Conservation (phyloP, 371 early-diverging fungal species). For the Mucor indicus region DNA sequence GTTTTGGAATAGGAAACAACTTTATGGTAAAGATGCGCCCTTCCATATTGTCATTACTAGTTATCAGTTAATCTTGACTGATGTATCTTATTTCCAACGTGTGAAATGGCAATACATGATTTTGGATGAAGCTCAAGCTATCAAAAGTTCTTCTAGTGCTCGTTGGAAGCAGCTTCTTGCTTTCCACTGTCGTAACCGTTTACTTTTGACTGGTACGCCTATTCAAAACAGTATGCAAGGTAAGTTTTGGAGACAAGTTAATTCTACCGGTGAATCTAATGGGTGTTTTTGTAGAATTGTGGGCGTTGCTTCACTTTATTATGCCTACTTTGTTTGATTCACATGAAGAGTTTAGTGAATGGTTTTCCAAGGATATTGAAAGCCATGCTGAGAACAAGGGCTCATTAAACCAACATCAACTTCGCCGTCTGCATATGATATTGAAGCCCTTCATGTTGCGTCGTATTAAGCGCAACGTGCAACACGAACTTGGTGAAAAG, state of each 20-base stretch:
- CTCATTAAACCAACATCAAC: slow-evolving; percentile 84
- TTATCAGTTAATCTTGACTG: slow-evolving; percentile 91
- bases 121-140: slow-evolving; percentile 98
- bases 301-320: slow-evolving; percentile 97
- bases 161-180: slow-evolving; percentile 95
- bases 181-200: slow-evolving; percentile 90
- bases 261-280: too few species aligned
- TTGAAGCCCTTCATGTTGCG: slow-evolving; percentile 99
- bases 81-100: slow-evolving; percentile 83
- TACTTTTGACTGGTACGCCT: slow-evolving; percentile 95
- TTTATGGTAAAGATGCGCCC: slow-evolving; percentile 77
- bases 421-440: slow-evolving; percentile 92
- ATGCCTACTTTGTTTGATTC: slow-evolving; percentile 98
- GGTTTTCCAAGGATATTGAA: slow-evolving; percentile 96
- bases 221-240: slow-evolving; percentile 95
- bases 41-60: slow-evolving; percentile 94
- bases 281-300: slow-evolving; percentile 55
- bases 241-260: too few species aligned
- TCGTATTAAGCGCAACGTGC: slow-evolving; percentile 95
- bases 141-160: slow-evolving; percentile 87
- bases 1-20: slow-evolving; percentile 78
- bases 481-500: slow-evolving; percentile 93
- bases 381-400: slow-evolving; percentile 86
- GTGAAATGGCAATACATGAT: slow-evolving; percentile 99
- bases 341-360: slow-evolving; percentile 92